These are phyloP conservation scores for Telfairia occidentalis DNA, from an alignment of 331 rosid genomes.

Conservation along the genomic window DNA sequence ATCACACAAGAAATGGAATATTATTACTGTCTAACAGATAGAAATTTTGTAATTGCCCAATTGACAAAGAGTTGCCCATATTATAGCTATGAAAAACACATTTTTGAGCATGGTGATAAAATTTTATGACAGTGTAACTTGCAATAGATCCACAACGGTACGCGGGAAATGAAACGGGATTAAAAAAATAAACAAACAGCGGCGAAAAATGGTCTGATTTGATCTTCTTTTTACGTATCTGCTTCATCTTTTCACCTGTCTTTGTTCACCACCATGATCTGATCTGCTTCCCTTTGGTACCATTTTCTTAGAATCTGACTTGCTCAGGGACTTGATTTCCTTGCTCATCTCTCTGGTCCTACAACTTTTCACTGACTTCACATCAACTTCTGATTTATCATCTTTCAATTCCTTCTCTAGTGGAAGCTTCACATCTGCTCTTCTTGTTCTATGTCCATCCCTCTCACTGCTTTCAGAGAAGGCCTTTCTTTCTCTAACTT, in stretches of 20 bases:
- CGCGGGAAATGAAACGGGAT: background rate
- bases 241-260: constrained; percentile 35
- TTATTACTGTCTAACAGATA: background rate
- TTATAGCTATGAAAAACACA: background rate
- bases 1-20: background rate
- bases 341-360: constrained; percentile 2
- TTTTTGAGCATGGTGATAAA: background rate
- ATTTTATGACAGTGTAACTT: background rate
- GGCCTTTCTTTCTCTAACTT: constrained; percentile 26
- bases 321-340: constrained; percentile 32
- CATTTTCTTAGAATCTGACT: constrained; percentile 45
- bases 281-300: constrained; percentile 46
- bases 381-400: constrained; percentile 21
- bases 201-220: background rate
- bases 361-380: constrained; percentile 24
- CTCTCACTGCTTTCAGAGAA: constrained; percentile 30
- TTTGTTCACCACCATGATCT: constrained; percentile 42
- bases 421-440: constrained; percentile 38
- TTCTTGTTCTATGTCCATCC: constrained; percentile 21
- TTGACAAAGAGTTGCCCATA: background rate
- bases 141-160: background rate
- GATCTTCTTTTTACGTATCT: background rate
- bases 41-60: background rate
- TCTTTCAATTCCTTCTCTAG: constrained; percentile 34
- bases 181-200: background rate